Evolutionary conservation across 2,329 filamentous ascomycete species (phyloP), one percentile per base, ranked within the genome.

Genomic region (Epichloe sibirici): DNA sequence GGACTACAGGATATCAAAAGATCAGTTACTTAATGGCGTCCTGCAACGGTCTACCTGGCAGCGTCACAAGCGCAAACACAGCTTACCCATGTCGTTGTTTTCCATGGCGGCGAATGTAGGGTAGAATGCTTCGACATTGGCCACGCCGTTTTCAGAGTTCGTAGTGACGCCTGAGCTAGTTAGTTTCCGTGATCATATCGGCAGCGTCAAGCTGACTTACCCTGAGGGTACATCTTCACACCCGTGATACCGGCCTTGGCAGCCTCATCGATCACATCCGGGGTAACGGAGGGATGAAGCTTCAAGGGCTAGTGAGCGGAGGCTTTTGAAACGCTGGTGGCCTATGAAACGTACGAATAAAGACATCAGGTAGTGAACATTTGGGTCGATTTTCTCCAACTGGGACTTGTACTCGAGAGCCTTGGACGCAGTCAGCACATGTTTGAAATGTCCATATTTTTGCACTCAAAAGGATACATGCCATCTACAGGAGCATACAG

Each of bases 61-160:
- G 9, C 9, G 31, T 9, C 31, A 31, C 31, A 31, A 11, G 31
- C 31, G 31, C 31, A 28, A 40, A 4, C 7, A 17, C 8, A 3
- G 25, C 21, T 45, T 51, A 63, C 52, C 52, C 65, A 95, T 74
- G 58, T 84, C 82, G 58, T 90, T 81, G 55, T 83, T 72, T 65
- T 95, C 86, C 90, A 97, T 96, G 58, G 88, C 86, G n/a, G 77
- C 79, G 64, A 97, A 95, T 13, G 91, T 86, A 6, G 82, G 79
- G 64, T 86, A 86, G 70, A 88, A 91, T 35, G 75, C 70, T 55
- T 82, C 80, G 62, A 88, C 81, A 53, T 81, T 78, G 44, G 54
- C 54, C 25, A 90, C 86, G 12, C 87, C 88, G 28, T 78, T 80
- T 47, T 78, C 75, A 23, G 80, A 83, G 67, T 85, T 85, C 47